A percentile compares a stretch with the other conserved stretches of the same genome.
Evolutionary conservation across 805 yeast genomes (phyloP).

Genomic region (Ogataea pini): DNA sequence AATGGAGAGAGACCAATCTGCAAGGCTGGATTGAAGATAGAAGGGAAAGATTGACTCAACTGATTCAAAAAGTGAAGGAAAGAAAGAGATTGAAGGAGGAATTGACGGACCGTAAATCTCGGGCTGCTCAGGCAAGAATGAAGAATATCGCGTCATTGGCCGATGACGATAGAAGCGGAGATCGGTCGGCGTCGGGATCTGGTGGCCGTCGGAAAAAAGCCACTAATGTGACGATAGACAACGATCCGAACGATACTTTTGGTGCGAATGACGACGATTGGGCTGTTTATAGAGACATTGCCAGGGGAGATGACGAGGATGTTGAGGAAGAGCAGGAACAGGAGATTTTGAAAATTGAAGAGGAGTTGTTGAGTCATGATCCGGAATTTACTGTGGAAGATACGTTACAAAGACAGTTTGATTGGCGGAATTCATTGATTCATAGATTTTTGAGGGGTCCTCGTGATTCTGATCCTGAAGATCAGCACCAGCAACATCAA

Average conservation of each 20-base stretch:
- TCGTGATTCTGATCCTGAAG: conserved; percentile 77
- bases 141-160: conserved; percentile 87
- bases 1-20: conserved; percentile 76
- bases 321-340: conserved; percentile 73
- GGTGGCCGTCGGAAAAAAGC: conserved; percentile 44
- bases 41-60: conserved; percentile 55
- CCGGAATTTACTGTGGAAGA: conserved; percentile 85
- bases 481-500: conserved; percentile 85
- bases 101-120: conserved; percentile 83
- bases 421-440: conserved; percentile 78
- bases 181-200: neutral
- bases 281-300: conserved; percentile 84
- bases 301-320: conserved; percentile 75
- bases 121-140: conserved; percentile 92
- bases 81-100: conserved; percentile 71
- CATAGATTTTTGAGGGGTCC: conserved; percentile 93
- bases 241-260: conserved; percentile 90
- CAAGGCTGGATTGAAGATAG: conserved; percentile 78
- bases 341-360: conserved; percentile 63
- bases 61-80: conserved; percentile 67
- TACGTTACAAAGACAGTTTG: conserved; percentile 75
- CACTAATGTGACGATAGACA: conserved; percentile 70
- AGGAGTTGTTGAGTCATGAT: conserved; percentile 75
- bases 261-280: conserved; percentile 97
- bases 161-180: conserved; percentile 46